A percentile compares a stretch with the other conserved stretches of the same genome.
These are phyloP conservation scores for Chrysanthemum seticuspe DNA, from an alignment of 129 eudicot genomes.

Conservation along the genomic window DNA sequence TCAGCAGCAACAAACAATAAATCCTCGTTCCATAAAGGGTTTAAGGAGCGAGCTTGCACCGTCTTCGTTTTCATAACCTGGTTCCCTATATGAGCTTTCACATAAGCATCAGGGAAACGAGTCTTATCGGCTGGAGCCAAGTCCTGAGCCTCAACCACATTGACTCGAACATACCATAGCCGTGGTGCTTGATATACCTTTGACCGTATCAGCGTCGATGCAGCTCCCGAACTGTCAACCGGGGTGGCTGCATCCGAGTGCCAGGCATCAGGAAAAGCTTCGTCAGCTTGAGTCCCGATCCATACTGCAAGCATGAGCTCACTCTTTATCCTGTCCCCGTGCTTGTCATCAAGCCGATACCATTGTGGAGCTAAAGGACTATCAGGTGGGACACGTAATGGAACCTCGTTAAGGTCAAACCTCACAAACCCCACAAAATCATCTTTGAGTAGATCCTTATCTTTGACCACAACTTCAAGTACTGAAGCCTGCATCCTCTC, in stretches of 20 bases:
- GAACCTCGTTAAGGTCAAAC: slow-evolving; percentile 88
- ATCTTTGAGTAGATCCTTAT: slow-evolving; percentile 88
- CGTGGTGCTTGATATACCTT: slow-evolving; percentile 98
- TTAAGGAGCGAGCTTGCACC: slow-evolving; percentile 80
- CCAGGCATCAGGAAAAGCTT: slow-evolving; percentile 95
- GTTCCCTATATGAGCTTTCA: slow-evolving; percentile 88
- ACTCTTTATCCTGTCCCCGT: slow-evolving; percentile 82
- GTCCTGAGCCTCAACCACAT: slow-evolving; percentile 96
- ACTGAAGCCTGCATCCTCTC: slow-evolving; percentile 94
- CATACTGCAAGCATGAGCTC: slow-evolving; percentile 97
- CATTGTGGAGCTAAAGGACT: slow-evolving; percentile 97
- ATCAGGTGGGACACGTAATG: slow-evolving; percentile 94
- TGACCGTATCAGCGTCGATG: slow-evolving; percentile 70
- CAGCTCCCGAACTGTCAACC: slow-evolving; percentile 75
- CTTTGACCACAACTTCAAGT: slow-evolving; percentile 85
- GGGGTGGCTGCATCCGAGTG: slow-evolving; percentile 92
- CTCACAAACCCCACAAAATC: slow-evolving; percentile 82
- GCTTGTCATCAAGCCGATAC: slow-evolving; percentile 84
- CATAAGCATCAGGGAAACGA: slow-evolving; percentile 88
- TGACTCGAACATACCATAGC: slow-evolving; percentile 93
- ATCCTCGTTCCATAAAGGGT: slow-evolving; percentile 94
- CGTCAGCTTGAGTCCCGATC: slow-evolving; percentile 99
- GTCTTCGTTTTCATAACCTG: slow-evolving; percentile 84
- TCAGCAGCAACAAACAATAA: slow-evolving; percentile 89
- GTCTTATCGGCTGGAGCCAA: slow-evolving; percentile 73